Evolutionary conservation across 2,329 filamentous ascomycete species (phyloP).

Genomic region (Nigrograna mackinnonii): DNA sequence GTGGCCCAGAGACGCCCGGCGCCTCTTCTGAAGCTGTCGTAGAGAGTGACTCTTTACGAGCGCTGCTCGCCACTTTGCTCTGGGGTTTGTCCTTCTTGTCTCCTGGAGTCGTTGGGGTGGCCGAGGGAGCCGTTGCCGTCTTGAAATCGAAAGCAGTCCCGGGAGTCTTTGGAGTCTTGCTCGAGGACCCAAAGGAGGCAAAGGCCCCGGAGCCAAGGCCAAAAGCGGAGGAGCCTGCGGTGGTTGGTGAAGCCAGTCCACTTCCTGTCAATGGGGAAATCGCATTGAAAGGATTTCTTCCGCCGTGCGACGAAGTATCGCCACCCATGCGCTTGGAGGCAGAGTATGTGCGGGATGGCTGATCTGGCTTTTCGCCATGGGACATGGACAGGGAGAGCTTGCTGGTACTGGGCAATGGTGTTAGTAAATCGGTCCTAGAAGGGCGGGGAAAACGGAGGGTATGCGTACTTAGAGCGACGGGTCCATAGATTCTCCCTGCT

Average conservation of each 20-base stretch:
- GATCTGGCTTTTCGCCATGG: constrained; percentile 53
- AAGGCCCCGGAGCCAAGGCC: constrained; percentile 94
- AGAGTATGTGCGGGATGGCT: constrained; percentile 64
- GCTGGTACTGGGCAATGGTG: constrained; percentile 64
- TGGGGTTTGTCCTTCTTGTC: constrained; percentile 60
- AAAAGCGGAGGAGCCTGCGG: constrained; percentile 83
- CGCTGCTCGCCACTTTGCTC: constrained; percentile 35
- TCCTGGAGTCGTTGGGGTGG: constrained; percentile 57
- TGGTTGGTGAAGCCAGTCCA: constrained; percentile 72
- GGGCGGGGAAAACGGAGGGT: constrained; percentile 19
- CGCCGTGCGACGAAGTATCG: constrained; percentile 73
- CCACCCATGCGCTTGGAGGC: constrained; percentile 76
- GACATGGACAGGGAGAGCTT: constrained; percentile 89
- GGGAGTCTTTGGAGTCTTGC: constrained; percentile 85
- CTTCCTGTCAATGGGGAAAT: constrained; percentile 71
- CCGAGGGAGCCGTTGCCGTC: constrained; percentile 53
- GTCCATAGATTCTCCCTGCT: constrained; percentile 65
- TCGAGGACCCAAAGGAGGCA: constrained; percentile 82
- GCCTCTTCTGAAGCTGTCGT: constrained; percentile 29
- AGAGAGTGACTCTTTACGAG: constrained; percentile 37
- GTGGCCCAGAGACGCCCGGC: constrained; percentile 44
- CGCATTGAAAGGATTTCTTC: constrained; percentile 77
- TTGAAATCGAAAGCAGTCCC: constrained; percentile 80
- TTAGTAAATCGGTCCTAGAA: constrained; percentile 22
- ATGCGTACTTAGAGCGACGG: constrained; percentile 77